Conservation (phyloP, 75 land plant genomes). For the Sequoia sempervirens region DNA sequence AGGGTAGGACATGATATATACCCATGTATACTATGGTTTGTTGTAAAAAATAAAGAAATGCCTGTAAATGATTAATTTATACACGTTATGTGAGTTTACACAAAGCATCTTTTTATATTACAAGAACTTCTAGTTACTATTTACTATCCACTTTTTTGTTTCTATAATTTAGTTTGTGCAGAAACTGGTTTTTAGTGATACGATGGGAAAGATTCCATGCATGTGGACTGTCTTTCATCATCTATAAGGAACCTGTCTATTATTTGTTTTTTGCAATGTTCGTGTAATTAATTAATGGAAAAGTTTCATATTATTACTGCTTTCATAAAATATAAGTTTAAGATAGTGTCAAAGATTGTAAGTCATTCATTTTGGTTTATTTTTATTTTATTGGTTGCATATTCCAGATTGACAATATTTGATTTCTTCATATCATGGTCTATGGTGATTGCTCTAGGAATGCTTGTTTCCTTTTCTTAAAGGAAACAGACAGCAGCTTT, state of each 20-base stretch:
- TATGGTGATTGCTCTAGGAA: background rate
- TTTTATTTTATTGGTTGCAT: background rate
- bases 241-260: background rate
- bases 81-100: too few relatives aligned
- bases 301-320: background rate
- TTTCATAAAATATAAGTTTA: background rate
- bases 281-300: background rate
- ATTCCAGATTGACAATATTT: conserved; percentile 1
- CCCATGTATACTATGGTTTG: background rate
- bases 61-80: too few relatives aligned
- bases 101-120: background rate
- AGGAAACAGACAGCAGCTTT: background rate
- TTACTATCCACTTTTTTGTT: background rate
- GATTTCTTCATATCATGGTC: conserved; percentile 5
- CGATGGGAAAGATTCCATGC: background rate
- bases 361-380: background rate
- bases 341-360: background rate
- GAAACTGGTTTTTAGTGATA: background rate
- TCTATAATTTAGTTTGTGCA: background rate
- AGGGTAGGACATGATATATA: background rate
- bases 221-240: background rate
- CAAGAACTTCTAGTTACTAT: background rate
- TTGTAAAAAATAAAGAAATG: background rate
- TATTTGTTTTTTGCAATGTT: background rate
- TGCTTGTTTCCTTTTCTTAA: background rate